A percentile compares a stretch with the other conserved stretches of the same genome.
These are phyloP conservation scores for Marchantia polymorpha DNA, from an alignment of 225 moss, liverwort and hornwort species.

Conservation along the genomic window DNA sequence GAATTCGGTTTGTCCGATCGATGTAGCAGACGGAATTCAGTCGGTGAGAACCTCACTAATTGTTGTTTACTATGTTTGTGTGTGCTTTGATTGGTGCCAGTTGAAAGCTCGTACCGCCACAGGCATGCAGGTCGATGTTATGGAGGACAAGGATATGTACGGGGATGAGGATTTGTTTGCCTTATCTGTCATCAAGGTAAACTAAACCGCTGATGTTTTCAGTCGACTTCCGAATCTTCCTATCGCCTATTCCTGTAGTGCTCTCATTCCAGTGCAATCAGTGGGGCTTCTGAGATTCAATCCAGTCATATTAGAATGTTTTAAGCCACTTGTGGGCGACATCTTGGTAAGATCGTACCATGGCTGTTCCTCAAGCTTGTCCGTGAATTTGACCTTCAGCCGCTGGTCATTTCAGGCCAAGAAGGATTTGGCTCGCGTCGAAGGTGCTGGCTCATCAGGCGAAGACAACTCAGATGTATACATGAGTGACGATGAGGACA, in stretches of 20 bases:
- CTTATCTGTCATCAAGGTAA: conserved; percentile 74
- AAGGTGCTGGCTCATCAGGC: conserved; percentile 45
- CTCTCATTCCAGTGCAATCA: too few species aligned
- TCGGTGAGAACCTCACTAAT: too few species aligned
- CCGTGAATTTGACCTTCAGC: background rate
- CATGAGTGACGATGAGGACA: conserved; percentile 64
- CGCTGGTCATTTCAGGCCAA: conserved; percentile 54
- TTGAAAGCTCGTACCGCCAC: conserved; percentile 78
- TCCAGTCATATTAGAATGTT: background rate
- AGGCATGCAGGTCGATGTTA: conserved; percentile 96
- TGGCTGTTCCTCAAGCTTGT: background rate
- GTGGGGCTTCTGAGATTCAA: too few species aligned
- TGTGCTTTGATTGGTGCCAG: conserved; percentile 30
- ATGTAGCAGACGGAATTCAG: too few species aligned
- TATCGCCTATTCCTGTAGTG: too few species aligned
- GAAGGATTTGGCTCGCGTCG: conserved; percentile 73
- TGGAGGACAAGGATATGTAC: conserved; percentile 71
- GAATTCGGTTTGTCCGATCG: too few species aligned
- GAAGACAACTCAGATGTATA: conserved; percentile 47
- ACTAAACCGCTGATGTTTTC: background rate
- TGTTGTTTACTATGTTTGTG: background rate
- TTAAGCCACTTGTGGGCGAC: background rate
- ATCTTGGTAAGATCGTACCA: background rate
- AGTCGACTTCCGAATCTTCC: too few species aligned
- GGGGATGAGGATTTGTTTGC: conserved; percentile 81